phyloP scores from a whole-genome alignment of 208 protist genomes.

The Leishmania gerbilli region DNA sequence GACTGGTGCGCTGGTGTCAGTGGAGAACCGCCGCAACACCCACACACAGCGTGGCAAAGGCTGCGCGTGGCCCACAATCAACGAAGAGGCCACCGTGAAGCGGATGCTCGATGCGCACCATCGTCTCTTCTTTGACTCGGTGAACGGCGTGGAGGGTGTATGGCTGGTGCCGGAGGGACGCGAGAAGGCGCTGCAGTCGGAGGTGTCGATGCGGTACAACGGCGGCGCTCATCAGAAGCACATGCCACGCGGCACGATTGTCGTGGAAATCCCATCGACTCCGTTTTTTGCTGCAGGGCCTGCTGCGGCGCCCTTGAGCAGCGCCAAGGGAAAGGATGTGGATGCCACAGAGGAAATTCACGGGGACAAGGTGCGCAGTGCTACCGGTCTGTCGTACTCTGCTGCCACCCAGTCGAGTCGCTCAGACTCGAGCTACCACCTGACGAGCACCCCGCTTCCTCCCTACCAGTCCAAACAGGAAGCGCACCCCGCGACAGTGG shows the following conservation, averaged over 20 bases:
- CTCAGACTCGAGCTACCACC: constrained; percentile 6
- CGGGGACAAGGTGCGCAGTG: neutral
- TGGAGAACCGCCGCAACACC: constrained; percentile 75
- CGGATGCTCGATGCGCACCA: constrained; percentile 56
- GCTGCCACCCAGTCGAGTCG: neutral
- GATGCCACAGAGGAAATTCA: neutral
- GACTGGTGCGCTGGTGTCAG: constrained; percentile 39
- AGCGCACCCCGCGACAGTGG: neutral
- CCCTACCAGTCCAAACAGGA: neutral
- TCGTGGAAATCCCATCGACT: constrained; percentile 48
- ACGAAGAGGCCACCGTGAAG: constrained; percentile 33
- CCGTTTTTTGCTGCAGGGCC: neutral
- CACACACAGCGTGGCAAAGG: constrained; percentile 66
- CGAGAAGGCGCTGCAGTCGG: constrained; percentile 31
- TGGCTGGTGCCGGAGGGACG: constrained; percentile 42
- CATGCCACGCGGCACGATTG: constrained; percentile 68
- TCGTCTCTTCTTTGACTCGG: constrained; percentile 68
- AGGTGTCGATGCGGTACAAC: constrained; percentile 30
- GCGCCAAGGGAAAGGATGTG: neutral
- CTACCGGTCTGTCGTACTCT: neutral
- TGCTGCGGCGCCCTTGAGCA: neutral
- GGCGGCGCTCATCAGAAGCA: constrained; percentile 44
- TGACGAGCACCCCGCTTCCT: neutral
- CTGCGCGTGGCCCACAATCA: constrained; percentile 71
- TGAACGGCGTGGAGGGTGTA: constrained; percentile 63